Evolutionary conservation across 257 asterid genomes (phyloP), one percentile per base, ranked within the genome.

Genomic region (Linderniella brevidens): DNA sequence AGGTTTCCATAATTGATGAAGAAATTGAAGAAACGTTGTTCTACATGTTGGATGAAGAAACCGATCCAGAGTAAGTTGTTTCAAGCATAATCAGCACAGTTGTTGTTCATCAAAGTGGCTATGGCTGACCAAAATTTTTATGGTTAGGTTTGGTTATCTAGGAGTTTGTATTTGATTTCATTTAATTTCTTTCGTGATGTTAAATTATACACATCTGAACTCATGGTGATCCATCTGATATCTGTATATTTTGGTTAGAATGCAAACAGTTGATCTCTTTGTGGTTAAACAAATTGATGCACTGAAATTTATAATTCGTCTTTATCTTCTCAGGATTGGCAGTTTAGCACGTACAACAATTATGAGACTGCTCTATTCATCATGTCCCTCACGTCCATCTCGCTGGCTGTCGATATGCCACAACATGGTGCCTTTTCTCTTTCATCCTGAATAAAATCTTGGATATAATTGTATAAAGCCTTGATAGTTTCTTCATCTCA

Each of bases 31-130:
- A 79, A 56, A 68, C 88, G 40, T 77, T 90, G 93, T 90, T 90
- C 78, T 82, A 72, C 68, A 75, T 85, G 96, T 69, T 90, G 73
- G 99, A 90, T 61, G 94, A 85, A 69, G 99, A 90, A 72, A 90
- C 99, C 56, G 93, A 85, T 72, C 48, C 78, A 10, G 96, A 81
- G 99, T 90, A 69, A 68, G 96, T 77, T 60, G 42, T 54, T 62
- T 56, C 35, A 50, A 17, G 39, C 52, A 32, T 41, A 41, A 32
- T 20, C 41, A 52, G 20, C 60, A 20, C 35, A 25, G 35, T 51
- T 43, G 37, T 53, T 41, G 13, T 49, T 12, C 17, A 25, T 25
- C 32, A 25, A 25, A 25, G 32, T 25, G 32, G 32, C 32, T 2
- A 6, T n/a, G n/a, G n/a, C n/a, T n/a, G n/a, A n/a, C n/a, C n/a